phyloP scores from a whole-genome alignment of 306 rosid genomes.

The Ceratonia siliqua region DNA sequence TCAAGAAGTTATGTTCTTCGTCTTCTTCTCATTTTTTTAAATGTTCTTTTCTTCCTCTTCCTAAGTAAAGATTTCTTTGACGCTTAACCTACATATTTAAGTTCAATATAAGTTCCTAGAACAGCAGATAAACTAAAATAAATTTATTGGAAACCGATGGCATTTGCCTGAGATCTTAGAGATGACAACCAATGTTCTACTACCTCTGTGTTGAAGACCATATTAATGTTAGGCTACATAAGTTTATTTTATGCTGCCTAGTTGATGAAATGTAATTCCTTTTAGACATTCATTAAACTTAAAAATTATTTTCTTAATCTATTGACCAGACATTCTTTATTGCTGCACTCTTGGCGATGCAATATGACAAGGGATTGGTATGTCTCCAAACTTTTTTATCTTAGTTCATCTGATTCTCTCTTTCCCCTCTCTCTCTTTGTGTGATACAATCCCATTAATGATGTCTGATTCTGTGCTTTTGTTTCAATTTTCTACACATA shows the following conservation, averaged over 20 bases:
- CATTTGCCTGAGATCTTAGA: background rate
- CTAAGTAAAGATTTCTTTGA: slow-evolving; percentile 7
- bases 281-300: slow-evolving; percentile 9
- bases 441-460: background rate
- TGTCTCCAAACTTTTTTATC: slow-evolving; percentile 27
- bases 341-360: slow-evolving; percentile 99
- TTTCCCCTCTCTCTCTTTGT: background rate
- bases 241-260: background rate
- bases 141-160: slow-evolving; percentile 3
- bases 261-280: background rate
- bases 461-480: slow-evolving; percentile 1
- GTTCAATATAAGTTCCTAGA: slow-evolving; percentile 9
- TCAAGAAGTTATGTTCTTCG: slow-evolving; percentile 1
- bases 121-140: slow-evolving; percentile 1
- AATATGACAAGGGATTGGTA: slow-evolving; percentile 90
- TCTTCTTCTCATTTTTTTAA: slow-evolving; percentile 2
- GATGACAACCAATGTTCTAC: background rate
- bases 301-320: slow-evolving; percentile 33
- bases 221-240: background rate
- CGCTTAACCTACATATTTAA: slow-evolving; percentile 9
- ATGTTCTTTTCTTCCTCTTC: background rate
- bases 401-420: background rate
- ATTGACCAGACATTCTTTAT: slow-evolving; percentile 89
- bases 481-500: background rate
- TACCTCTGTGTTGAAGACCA: slow-evolving; percentile 10